Conservation (phyloP, 306 rosid genomes). For the Glycine soja region DNA sequence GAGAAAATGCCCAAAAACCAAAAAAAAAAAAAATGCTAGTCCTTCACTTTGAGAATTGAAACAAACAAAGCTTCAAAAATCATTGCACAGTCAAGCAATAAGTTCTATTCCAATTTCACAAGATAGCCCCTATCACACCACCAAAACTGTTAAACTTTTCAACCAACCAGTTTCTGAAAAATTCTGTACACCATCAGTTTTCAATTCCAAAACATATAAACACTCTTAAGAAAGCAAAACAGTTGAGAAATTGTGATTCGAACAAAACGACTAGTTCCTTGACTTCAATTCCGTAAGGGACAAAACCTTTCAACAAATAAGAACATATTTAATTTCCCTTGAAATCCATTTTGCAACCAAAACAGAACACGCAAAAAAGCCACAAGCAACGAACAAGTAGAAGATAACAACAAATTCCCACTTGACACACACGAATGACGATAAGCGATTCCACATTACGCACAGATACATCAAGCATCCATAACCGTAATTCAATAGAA, state of each 20-base stretch:
- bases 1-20: neutral
- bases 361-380: constrained; percentile 34
- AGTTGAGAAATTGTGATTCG: neutral
- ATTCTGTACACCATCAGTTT: neutral
- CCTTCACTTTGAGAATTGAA: constrained; percentile 16
- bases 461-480: constrained; percentile 21
- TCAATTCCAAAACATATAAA: neutral
- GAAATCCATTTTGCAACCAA: constrained; percentile 35
- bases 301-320: constrained; percentile 16
- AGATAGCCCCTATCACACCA: neutral
- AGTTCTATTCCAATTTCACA: constrained; percentile 27
- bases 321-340: neutral
- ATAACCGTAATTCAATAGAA: constrained; percentile 22
- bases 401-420: constrained; percentile 20
- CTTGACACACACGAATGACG: constrained; percentile 19
- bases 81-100: constrained; percentile 26
- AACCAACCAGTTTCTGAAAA: constrained; percentile 34
- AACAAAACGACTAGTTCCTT: constrained; percentile 29
- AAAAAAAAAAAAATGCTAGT: neutral
- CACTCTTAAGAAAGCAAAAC: neutral
- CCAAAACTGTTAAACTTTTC: constrained; percentile 22
- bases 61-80: constrained; percentile 34
- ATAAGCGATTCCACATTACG: constrained; percentile 43
- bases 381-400: constrained; percentile 16
- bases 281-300: constrained; percentile 15